A percentile compares a stretch with the other conserved stretches of the same genome.
These are phyloP conservation scores for Amphicarpaea edgeworthii DNA, from an alignment of 306 rosid species.

Conservation along the genomic window DNA sequence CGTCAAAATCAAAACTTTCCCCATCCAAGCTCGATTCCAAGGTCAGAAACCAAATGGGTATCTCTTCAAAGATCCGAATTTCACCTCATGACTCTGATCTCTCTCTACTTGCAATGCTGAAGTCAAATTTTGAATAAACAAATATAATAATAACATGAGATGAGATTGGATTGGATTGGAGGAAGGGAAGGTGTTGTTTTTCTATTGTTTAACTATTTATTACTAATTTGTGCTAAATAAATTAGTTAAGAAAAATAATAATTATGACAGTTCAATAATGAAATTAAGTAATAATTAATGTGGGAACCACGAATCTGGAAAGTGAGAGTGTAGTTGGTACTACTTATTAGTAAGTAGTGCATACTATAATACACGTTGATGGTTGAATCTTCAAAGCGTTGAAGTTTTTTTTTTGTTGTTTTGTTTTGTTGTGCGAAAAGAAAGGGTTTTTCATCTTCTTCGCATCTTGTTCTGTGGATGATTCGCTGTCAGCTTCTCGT, in stretches of 20 bases:
- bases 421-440: not conserved
- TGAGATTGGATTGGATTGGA: not conserved
- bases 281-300: constrained; percentile 9
- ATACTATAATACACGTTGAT: not conserved
- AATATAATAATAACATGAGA: not conserved
- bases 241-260: not conserved
- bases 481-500: not conserved
- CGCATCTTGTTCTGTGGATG: not conserved
- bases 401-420: not conserved
- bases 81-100: constrained; percentile 48
- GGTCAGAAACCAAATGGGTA: constrained; percentile 61
- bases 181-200: not conserved
- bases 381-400: constrained; percentile 7
- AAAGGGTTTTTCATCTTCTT: not conserved
- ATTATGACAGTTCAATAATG: not conserved
- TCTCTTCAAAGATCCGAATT: constrained; percentile 55
- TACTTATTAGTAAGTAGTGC: too few relatives aligned
- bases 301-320: constrained; percentile 33
- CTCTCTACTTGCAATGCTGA: constrained; percentile 14
- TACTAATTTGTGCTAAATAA: not conserved
- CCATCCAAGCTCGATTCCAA: constrained; percentile 62
- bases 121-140: constrained; percentile 58
- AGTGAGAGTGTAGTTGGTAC: constrained; percentile 24
- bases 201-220: not conserved
- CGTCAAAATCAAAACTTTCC: constrained; percentile 49